Evolutionary conservation across 768 basidiomycete species (phyloP).

Genomic region (Psilocybe cyanescens): DNA sequence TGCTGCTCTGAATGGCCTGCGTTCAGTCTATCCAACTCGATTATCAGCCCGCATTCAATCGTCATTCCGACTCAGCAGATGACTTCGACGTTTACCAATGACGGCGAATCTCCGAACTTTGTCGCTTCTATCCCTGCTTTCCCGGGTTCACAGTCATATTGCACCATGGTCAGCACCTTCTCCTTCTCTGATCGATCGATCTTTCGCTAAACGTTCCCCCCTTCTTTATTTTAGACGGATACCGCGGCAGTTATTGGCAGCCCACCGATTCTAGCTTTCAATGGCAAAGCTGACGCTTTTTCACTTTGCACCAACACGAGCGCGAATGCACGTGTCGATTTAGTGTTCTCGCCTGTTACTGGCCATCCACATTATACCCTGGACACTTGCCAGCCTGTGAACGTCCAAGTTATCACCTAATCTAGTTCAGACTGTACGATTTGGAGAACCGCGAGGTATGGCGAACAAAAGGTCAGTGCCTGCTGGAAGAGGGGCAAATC

Average conservation of each 20-base stretch:
- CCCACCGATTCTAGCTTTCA: slow-evolving; percentile 39
- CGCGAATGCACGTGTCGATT: slow-evolving; percentile 42
- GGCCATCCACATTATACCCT: slow-evolving; percentile 45
- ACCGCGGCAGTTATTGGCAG: slow-evolving; percentile 26
- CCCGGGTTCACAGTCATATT: slow-evolving; percentile 45
- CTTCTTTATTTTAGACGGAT: slow-evolving; percentile 25
- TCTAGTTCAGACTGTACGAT: not conserved
- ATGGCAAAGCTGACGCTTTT: slow-evolving; percentile 43
- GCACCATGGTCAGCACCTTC: slow-evolving; percentile 35
- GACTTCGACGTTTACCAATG: slow-evolving; percentile 38
- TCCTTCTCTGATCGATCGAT: not conserved
- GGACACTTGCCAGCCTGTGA: slow-evolving; percentile 39
- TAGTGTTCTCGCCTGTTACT: slow-evolving; percentile 46
- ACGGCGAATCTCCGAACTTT: slow-evolving; percentile 47
- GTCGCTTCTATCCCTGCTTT: slow-evolving; percentile 48
- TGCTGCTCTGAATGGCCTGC: slow-evolving; percentile 49
- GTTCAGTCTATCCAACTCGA: slow-evolving; percentile 40
- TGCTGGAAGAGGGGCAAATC: not conserved
- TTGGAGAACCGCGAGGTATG: too few relatives aligned
- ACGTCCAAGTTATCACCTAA: slow-evolving; percentile 37
- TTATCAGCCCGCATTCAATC: slow-evolving; percentile 42
- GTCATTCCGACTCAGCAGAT: slow-evolving; percentile 41
- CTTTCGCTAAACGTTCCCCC: not conserved
- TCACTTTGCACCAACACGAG: slow-evolving; percentile 46
- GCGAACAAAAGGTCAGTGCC: not conserved